Evolutionary conservation across 202 grass and related monocot species (phyloP), one percentile per base, ranked within the genome.

Genomic region (Musa balbisiana): DNA sequence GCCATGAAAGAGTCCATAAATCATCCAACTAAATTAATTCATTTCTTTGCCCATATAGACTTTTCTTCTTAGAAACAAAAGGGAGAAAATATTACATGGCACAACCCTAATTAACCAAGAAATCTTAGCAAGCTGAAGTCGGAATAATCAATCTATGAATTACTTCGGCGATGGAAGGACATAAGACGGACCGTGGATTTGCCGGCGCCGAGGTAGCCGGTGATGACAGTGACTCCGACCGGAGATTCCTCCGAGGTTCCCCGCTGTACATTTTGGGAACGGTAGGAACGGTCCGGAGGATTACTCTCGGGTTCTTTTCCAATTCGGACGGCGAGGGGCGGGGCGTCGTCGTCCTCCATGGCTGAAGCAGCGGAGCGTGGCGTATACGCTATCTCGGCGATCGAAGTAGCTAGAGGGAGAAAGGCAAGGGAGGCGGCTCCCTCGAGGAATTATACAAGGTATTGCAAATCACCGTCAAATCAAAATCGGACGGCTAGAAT

Each of bases 211-310:
- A 98, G 90, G 77, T 98, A 98, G 33, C 91, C 94, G 10, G 88
- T 98, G 88, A 98, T 93, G 58, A 98, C 81, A 27, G 94, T 94
- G 59, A 98, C 88, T 23, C 94, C 94, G 55, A 98, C 94, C 19
- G 88, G 87, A 8, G 72, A 73, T 1, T 52, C 67, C 10, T 26
- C 72, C 67, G 17, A 51, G 59, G 49, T 23, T 0, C 71, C 26
- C 0, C 56, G 65, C 33, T 29, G 2, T 67, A 8, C 50, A 27
- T 73, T 52, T 10, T 23, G 20, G 2, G 33, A 66, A 27, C 65
- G 26, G 14, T 49, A 78, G 0, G 25, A 15, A 14, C 9, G 24
- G 6, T 63, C 77, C 26, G 14, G 51, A 1, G 49, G 80, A n/a
- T 62, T 76, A 17, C 76, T 69, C 20, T 27, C 14, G 62, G 20